These are phyloP conservation scores for Kurtzmaniella cleridarum DNA, from an alignment of 805 yeast species.

Conservation along the genomic window DNA sequence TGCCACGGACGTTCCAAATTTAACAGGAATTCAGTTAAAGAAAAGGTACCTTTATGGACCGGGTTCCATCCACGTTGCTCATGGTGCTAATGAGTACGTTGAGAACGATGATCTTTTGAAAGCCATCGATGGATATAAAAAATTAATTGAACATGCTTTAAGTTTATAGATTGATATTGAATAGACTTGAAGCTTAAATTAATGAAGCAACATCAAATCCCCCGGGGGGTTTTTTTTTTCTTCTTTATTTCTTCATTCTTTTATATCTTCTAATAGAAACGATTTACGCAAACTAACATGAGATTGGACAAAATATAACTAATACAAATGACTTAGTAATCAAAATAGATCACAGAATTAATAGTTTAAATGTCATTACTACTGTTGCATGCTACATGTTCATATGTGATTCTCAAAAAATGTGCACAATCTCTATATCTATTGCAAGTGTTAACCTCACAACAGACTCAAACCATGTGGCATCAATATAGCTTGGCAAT, in stretches of 20 bases:
- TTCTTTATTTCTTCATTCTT: too few relatives aligned
- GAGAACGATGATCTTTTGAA: slow-evolving; percentile 39
- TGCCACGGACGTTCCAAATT: slow-evolving; percentile 38
- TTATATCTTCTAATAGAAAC: too few relatives aligned
- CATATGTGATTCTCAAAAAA: slow-evolving; percentile 6
- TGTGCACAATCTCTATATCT: slow-evolving; percentile 45
- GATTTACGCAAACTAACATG: too few relatives aligned
- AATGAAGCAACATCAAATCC: too few relatives aligned
- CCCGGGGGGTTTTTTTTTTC: too few relatives aligned
- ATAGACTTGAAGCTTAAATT: background rate
- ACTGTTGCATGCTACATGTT: too few relatives aligned
- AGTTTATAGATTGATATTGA: background rate
- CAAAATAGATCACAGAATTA: background rate
- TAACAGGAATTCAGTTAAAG: slow-evolving; percentile 13
- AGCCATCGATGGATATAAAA: slow-evolving; percentile 52
- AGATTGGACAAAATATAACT: background rate
- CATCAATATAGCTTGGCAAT: slow-evolving; percentile 30
- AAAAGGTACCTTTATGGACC: slow-evolving; percentile 59
- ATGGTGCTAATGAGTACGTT: slow-evolving; percentile 51
- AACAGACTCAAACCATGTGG: slow-evolving; percentile 46
- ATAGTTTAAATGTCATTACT: background rate
- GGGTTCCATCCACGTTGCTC: slow-evolving; percentile 59
- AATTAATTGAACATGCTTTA: slow-evolving; percentile 25
- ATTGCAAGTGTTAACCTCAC: slow-evolving; percentile 24
- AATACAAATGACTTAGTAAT: background rate